Conservation (phyloP, 73 alveolate genomes). For the Paramecium octaurelia region DNA sequence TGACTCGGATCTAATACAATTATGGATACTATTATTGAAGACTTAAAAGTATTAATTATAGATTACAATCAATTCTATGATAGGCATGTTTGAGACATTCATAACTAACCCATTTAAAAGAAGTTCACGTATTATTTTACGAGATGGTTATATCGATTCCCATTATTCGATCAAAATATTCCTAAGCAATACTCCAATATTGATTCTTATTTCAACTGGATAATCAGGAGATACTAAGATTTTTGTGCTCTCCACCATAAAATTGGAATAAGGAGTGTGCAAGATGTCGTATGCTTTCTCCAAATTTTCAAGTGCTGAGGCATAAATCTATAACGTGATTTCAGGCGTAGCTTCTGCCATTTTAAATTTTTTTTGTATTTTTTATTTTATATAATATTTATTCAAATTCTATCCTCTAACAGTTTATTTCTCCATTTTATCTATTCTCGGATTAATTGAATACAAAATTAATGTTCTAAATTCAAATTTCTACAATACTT, state of each 20-base stretch:
- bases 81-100: conserved; percentile 58
- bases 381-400: background rate
- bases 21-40: conserved; percentile 19
- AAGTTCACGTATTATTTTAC: conserved; percentile 53
- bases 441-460: background rate
- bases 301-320: background rate
- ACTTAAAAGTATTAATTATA: background rate
- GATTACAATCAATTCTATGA: conserved; percentile 55
- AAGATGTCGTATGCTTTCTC: conserved; percentile 13
- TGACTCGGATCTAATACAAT: conserved; percentile 21
- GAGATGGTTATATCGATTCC: background rate
- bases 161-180: background rate
- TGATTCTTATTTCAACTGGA: conserved; percentile 14
- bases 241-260: conserved; percentile 40
- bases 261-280: conserved; percentile 10
- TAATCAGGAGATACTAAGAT: conserved; percentile 19
- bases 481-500: background rate
- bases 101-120: conserved; percentile 56
- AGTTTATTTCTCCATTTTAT: background rate
- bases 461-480: background rate
- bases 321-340: background rate
- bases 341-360: conserved; percentile 53
- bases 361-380: conserved; percentile 21
- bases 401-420: conserved; percentile 12
- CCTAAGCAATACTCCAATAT: background rate